Percentiles rank a stretch among this genome's conserved stretches.
These are phyloP conservation scores for Tulasnella sp. DNA, from an alignment of 768 basidiomycete genomes.

Conservation along the genomic window DNA sequence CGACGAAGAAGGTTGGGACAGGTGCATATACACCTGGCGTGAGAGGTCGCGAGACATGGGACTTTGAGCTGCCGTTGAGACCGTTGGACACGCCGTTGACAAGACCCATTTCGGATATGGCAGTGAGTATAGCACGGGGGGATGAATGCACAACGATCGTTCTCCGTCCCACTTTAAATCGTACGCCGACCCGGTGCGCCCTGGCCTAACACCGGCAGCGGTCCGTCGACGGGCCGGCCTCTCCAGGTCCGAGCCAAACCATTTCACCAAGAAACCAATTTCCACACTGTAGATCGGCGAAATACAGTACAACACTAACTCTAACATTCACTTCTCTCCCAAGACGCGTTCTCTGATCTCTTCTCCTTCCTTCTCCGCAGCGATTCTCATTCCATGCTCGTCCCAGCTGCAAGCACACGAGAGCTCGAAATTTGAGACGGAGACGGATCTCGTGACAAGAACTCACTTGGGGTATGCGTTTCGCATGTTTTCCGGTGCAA, in stretches of 20 bases:
- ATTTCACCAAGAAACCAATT: background rate
- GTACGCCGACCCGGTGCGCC: background rate
- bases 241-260: background rate
- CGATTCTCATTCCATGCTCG: slow-evolving; percentile 12
- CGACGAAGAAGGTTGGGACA: slow-evolving; percentile 73
- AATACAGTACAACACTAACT: too few relatives aligned
- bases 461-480: slow-evolving; percentile 8
- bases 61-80: slow-evolving; percentile 11
- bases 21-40: slow-evolving; percentile 73
- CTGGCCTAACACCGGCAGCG: background rate
- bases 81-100: background rate
- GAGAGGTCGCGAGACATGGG: slow-evolving; percentile 36
- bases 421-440: background rate
- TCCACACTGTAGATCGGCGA: background rate
- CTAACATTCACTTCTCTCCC: background rate
- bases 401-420: slow-evolving; percentile 6
- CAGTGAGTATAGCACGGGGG: background rate
- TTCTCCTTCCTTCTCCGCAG: background rate
- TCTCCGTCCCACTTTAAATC: background rate
- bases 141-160: background rate
- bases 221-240: background rate
- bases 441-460: background rate
- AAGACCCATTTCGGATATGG: background rate
- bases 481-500: slow-evolving; percentile 12
- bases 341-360: background rate